phyloP scores from a whole-genome alignment of 352 stramenopile species.

The Hyaloperonospora arabidopsidis region DNA sequence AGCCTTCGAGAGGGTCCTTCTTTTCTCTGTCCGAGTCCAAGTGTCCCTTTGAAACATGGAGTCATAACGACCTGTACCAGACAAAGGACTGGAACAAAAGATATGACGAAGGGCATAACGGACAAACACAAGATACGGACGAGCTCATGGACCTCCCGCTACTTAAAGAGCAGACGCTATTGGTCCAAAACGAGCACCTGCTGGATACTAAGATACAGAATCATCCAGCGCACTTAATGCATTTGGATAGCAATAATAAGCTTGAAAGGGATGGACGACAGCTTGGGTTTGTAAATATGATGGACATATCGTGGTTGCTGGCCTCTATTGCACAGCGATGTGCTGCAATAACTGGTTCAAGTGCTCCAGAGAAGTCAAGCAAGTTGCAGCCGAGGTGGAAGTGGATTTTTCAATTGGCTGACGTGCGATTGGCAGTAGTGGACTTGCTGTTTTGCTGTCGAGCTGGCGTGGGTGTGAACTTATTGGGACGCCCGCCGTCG shows the following conservation, averaged over 20 bases:
- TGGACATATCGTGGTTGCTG: conserved; percentile 66
- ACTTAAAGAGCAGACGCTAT: no score
- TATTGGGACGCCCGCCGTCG: conserved; percentile 37
- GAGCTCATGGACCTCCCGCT: no score
- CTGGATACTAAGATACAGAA: neutral
- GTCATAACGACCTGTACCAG: no score
- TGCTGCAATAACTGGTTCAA: conserved; percentile 26
- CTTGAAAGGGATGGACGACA: conserved; percentile 4
- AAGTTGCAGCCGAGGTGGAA: conserved; percentile 8
- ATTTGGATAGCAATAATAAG: conserved; percentile 4
- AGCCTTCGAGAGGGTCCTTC: no score
- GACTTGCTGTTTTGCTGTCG: conserved; percentile 64
- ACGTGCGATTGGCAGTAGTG: conserved; percentile 48
- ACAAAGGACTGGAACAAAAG: no score
- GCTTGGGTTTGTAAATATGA: conserved; percentile 61
- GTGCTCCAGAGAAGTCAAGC: conserved; percentile 19
- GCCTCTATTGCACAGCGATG: conserved; percentile 62
- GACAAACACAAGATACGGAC: no score
- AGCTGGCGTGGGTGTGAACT: conserved; percentile 44
- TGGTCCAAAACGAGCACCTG: no score
- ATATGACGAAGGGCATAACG: no score
- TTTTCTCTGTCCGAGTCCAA: no score
- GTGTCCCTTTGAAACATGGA: no score
- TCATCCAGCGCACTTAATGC: conserved; percentile 4
- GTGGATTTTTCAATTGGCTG: conserved; percentile 25